Evolutionary conservation across 441 rosid species (phyloP), one percentile per base, ranked within the genome.

Genomic region (Lagerstroemia fauriei): DNA sequence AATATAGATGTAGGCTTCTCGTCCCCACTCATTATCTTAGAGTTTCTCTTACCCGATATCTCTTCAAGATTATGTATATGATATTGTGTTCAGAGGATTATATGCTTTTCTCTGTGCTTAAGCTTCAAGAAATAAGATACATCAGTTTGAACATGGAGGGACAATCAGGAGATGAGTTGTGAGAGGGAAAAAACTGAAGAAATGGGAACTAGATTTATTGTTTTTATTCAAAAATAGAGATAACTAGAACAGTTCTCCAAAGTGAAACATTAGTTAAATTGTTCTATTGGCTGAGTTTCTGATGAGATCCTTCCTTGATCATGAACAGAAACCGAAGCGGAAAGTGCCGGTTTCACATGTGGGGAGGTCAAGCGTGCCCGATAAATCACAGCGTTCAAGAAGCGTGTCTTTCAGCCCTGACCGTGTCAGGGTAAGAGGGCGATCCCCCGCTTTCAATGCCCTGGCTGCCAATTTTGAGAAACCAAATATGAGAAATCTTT

Each of bases 361-460:
- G 81, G 98, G 99, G 88, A 90, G 99, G 85, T 93, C 98, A 50
- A 77, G 90, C 74, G 94, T 88, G 75, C 96, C 97, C 13, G 98
- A 97, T 31, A 95, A 97, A 87, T 86, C 95, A 31, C 97, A 95
- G 88, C 97, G 99, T 77, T 95, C 99, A 24, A 93, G 99, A 90
- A 95, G 99, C 86, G 87, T 95, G 92, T 93, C 99, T 51, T 95
- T 89, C 86, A 97, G 97, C 85, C 96, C 98, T 44, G 99, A 97
- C 46, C 91, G 99, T 83, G 93, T 91, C 85, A 98, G 99, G 32
- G 93, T 92, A 80, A 92, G 99, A 86, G 99, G 99, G 84, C 91
- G 99, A 89, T 97, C 99, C 59, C 99, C 99, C 22, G 98, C 99
- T 76, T 97, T 97, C 91, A 97, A 91, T 85, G 97, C 96, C 29